Evolutionary conservation across 1,139 yeast species (phyloP), one percentile per base, ranked within the genome.

Genomic region (Suhomyces yuchorum): DNA sequence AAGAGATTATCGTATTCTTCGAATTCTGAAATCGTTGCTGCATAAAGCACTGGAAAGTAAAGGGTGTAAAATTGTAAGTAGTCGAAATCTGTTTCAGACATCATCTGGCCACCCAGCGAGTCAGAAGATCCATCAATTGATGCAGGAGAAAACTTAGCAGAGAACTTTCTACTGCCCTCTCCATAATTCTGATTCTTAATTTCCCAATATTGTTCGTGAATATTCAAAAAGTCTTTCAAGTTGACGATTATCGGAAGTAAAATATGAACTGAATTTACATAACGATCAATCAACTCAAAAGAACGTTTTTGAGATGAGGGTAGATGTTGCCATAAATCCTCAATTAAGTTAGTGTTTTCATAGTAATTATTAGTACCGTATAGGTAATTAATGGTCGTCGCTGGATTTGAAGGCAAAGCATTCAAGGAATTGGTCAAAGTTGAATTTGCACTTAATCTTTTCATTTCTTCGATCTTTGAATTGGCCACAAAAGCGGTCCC

Each of bases 1-100:
- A 75, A 58, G 22, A 75, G 57, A 49, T 75, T 75, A 53, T 75
- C 80, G 50, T 72, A 78, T 56, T 79, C 82, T 57, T 79, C 82
- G 55, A 79, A 79, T 56, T 78, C 82, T 12, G 82, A 77, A 32
- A 78, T 78, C 2, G 81, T 74, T 3, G 83, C 75, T 1, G 83
- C 82, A 57, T 78, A 79, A 17, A 78, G 56, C 3, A 80, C 71
- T 0, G 84, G 82, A 52, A 78, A 77, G 52, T 77, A 71, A 11
- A 78, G 58, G 3, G 78, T 69, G 53, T 75, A 72, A 55, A 79
- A 78, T 51, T 77, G 81, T 44, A 77, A 57, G 41, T 65, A 60
- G 52, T 73, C 66, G 51, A 73, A 66, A 37, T 66, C 69, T 1
- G 30, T 18, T 9, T 19, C 36, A 8, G 38, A 33, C 15, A 38